Base-by-base conservation (phyloP, 176 grass and related monocot species). In the Panicum miliaceum region DNA sequence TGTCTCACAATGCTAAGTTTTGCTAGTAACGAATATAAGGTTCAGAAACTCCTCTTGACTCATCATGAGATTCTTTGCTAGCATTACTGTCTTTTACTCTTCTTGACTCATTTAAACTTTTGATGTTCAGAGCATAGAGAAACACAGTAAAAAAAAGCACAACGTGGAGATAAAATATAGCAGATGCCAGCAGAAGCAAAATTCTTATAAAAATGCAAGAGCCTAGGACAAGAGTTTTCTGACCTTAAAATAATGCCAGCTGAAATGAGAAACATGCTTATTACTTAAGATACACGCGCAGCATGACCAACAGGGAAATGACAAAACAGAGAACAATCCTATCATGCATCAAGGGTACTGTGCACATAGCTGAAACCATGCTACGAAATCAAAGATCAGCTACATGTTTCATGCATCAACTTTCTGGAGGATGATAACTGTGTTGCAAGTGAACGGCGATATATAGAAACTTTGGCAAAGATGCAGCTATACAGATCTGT, bases 371-470 rank as follows among this genome's bases (percentile, higher is more conserved):
- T 29, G 45, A 73, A 32, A 51, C 9, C 45, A 16, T 71, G 41
- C 22, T 46, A 46, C 11, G 2, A 6, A 68, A n/a, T 68, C 25
- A n/a, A 48, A 16, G 25, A 51, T 26, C 14, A 27, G 23, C 36
- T 41, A 43, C 79, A 82, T 35, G 38, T 78, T 77, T 35, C 8
- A 48, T 6, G 40, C 43, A 62, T 71, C 64, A 27, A 78, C 15
- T 60, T 19, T 37, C 41, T n/a, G 34, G 63, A 22, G 11, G 9
- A 22, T 53, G 45, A 22, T 48, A 41, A 37, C 19, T 19, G 8
- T 22, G 18, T 40, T 37, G 32, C 47, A 50, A 66, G 15, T 38
- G 35, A 67, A 10, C 8, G 8, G 14, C 8, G 7, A 9, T 3
- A 37, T 37, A 37, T 20, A 37, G 37, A 66, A 19, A 37, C 35